Percentiles rank a stretch among this genome's conserved stretches.
These are phyloP conservation scores for Nepenthes mirabilis DNA, from an alignment of 148 eudicot species.

Conservation along the genomic window DNA sequence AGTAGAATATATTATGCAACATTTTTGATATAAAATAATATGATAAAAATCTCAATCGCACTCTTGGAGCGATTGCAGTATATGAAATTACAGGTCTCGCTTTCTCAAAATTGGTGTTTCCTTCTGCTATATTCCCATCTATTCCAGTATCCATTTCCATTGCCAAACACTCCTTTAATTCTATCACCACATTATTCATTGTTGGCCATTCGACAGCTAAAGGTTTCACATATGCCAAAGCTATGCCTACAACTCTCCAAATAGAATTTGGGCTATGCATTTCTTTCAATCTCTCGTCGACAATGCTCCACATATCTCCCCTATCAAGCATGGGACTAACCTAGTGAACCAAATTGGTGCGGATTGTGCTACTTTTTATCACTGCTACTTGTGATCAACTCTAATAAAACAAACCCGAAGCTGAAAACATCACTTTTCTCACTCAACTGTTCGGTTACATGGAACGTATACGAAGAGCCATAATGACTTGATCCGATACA, in stretches of 20 bases:
- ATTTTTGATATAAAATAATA: background rate
- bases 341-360: background rate
- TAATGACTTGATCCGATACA: background rate
- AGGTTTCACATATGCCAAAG: slow-evolving; percentile 5
- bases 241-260: slow-evolving; percentile 5
- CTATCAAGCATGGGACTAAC: background rate
- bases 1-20: background rate
- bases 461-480: background rate
- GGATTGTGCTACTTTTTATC: background rate
- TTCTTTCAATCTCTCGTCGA: slow-evolving; percentile 10
- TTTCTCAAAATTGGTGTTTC: background rate
- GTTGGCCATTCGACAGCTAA: background rate
- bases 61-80: slow-evolving; percentile 8
- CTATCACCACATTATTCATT: slow-evolving; percentile 13
- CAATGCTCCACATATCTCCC: slow-evolving; percentile 7
- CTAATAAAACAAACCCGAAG: slow-evolving; percentile 9
- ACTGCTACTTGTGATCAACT: slow-evolving; percentile 4
- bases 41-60: slow-evolving; percentile 4
- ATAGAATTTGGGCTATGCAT: slow-evolving; percentile 6
- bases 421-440: slow-evolving; percentile 7
- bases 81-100: slow-evolving; percentile 1
- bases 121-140: background rate
- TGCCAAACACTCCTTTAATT: slow-evolving; percentile 18
- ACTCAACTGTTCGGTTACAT: background rate
- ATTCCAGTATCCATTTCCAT: slow-evolving; percentile 5